phyloP scores from a whole-genome alignment of 2,329 filamentous ascomycete species.

The Colletotrichum eleusines region DNA sequence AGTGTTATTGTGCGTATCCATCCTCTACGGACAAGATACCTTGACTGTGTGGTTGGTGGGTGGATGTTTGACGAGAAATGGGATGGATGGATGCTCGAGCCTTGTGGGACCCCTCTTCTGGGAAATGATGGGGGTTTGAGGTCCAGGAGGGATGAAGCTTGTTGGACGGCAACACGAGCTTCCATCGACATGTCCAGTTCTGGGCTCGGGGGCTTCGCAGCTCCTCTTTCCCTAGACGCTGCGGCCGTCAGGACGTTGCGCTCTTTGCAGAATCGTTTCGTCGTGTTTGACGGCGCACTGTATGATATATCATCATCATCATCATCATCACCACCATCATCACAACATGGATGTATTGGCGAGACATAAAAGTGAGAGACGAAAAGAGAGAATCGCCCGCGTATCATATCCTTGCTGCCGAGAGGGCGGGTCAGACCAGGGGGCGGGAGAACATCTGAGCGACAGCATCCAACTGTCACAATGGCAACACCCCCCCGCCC shows the following conservation, averaged over 20 bases:
- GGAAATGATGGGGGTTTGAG: neutral
- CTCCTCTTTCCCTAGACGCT: neutral
- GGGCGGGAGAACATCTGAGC: constrained; percentile 9
- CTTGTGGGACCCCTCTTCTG: neutral
- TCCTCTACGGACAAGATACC: too few relatives aligned
- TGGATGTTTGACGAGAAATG: neutral
- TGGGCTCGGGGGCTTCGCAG: neutral
- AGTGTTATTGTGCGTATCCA: too few relatives aligned
- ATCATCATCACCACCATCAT: too few relatives aligned
- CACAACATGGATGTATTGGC: too few relatives aligned
- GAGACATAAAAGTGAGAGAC: too few relatives aligned
- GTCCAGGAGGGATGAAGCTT: constrained; percentile 15
- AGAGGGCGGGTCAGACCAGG: neutral
- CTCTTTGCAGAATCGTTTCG: neutral
- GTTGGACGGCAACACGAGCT: neutral
- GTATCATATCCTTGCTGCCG: too few relatives aligned
- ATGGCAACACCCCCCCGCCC: neutral
- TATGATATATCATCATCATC: too few relatives aligned
- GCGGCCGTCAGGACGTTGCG: neutral
- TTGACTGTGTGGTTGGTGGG: neutral
- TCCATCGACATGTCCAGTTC: neutral
- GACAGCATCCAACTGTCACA: neutral
- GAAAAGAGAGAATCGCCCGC: too few relatives aligned
- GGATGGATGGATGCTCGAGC: constrained; percentile 6
- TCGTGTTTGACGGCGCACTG: too few relatives aligned